Conservation (phyloP, 192 early-diverging fungal species). For the Umbelopsis isabellina region DNA sequence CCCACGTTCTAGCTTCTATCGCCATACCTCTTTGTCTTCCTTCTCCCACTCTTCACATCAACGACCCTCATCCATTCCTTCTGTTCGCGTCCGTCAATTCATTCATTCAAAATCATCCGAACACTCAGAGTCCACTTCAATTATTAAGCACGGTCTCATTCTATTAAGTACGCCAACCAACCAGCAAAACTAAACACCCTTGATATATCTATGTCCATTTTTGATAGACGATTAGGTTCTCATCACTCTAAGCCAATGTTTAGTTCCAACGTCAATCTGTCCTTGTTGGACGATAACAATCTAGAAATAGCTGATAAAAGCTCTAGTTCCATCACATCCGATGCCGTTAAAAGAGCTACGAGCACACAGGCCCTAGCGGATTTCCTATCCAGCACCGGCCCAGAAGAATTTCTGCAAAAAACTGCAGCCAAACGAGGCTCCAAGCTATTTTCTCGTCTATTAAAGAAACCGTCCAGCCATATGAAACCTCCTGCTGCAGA, state of each 20-base stretch:
- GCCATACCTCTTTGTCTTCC: not conserved
- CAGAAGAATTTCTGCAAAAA: conserved; percentile 36
- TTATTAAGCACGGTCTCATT: not conserved
- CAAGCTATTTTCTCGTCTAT: conserved; percentile 33
- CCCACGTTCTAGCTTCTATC: too few species aligned
- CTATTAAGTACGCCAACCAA: not conserved
- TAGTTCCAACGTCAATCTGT: not conserved
- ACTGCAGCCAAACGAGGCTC: conserved; percentile 15
- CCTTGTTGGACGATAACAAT: not conserved
- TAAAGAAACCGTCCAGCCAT: conserved; percentile 24
- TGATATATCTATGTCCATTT: not conserved
- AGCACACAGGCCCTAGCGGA: conserved; percentile 41
- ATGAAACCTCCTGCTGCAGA: conserved; percentile 8
- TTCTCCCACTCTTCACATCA: not conserved
- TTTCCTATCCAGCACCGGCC: conserved; percentile 39
- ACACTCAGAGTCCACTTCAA: not conserved
- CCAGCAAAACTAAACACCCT: not conserved
- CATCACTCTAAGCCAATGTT: conserved; percentile 16
- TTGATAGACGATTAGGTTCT: not conserved
- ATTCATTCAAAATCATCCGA: not conserved
- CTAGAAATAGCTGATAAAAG: not conserved
- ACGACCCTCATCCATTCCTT: not conserved
- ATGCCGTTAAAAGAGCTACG: conserved; percentile 18
- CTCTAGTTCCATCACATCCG: not conserved
- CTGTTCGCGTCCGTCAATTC: not conserved